phyloP scores from a whole-genome alignment of 495 filamentous ascomycete species.

The Penicillium angulare region DNA sequence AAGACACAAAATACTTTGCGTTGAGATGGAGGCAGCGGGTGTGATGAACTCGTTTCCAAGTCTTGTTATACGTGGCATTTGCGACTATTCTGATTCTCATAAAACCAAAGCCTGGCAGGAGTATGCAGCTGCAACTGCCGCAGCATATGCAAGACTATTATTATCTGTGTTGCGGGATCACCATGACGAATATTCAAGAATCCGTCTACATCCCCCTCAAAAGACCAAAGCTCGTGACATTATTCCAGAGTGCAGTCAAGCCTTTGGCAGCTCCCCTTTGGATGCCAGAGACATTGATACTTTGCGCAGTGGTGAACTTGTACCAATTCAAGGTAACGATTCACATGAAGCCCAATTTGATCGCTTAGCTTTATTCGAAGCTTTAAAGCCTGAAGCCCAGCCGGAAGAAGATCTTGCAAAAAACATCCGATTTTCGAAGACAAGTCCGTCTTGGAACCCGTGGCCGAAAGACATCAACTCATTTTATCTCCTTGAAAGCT shows the following conservation, averaged over 20 bases:
- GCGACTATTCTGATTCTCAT: conserved; percentile 37
- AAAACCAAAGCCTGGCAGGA: conserved; percentile 36
- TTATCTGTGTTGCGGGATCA: background rate
- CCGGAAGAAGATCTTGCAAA: background rate
- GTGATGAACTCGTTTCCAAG: conserved; percentile 30
- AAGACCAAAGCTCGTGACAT: too few relatives aligned
- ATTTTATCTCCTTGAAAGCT: background rate
- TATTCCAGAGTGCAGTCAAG: too few relatives aligned
- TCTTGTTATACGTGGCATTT: conserved; percentile 33
- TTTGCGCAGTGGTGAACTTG: too few relatives aligned
- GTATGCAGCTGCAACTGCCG: conserved; percentile 32
- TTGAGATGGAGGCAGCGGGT: conserved; percentile 44
- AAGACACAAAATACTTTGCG: conserved; percentile 11
- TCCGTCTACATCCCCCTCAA: too few relatives aligned
- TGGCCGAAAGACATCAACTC: conserved; percentile 1
- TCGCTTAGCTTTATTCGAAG: background rate
- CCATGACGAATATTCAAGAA: background rate
- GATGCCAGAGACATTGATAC: too few relatives aligned
- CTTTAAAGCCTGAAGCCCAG: background rate
- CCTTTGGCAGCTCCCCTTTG: too few relatives aligned
- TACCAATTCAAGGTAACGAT: too few relatives aligned
- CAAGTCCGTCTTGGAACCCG: conserved; percentile 1
- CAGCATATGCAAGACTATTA: conserved; percentile 23
- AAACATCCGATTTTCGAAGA: background rate
- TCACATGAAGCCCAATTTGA: too few relatives aligned